Conservation (phyloP, 345 rosid species). For the Gossypium raimondii region DNA sequence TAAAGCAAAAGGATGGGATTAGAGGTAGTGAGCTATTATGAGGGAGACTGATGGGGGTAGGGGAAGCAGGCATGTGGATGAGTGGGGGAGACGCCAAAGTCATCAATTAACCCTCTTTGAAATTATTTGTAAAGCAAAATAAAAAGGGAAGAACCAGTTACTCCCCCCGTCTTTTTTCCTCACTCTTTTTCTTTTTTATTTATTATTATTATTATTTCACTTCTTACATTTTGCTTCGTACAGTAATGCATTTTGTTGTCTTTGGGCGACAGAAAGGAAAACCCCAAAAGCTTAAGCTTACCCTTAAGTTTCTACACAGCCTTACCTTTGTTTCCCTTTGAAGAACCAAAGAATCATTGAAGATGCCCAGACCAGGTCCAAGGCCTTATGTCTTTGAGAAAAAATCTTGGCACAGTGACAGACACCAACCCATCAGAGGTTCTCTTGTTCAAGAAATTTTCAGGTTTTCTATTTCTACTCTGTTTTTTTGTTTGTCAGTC, state of each 20-base stretch:
- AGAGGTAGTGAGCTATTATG: neutral
- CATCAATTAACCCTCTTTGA: conserved; percentile 22
- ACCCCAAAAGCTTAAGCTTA: conserved; percentile 19
- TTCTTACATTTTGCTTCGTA: neutral
- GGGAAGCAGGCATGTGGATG: conserved; percentile 68
- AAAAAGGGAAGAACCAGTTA: neutral
- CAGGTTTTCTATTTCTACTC: conserved; percentile 31
- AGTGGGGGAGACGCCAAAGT: conserved; percentile 59
- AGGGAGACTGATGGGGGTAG: conserved; percentile 26
- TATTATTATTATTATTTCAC: neutral
- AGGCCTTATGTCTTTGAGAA: conserved; percentile 70
- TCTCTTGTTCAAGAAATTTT: conserved; percentile 65
- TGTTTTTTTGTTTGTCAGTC: neutral
- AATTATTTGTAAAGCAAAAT: conserved; percentile 30
- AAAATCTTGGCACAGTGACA: conserved; percentile 73
- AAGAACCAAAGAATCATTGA: conserved; percentile 14
- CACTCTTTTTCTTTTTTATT: neutral
- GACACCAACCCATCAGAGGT: conserved; percentile 70
- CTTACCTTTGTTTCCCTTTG: conserved; percentile 13
- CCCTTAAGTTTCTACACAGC: neutral
- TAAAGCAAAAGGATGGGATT: too few species aligned
- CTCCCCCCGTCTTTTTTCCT: neutral
- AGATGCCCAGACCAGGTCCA: conserved; percentile 72
- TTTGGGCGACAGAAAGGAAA: conserved; percentile 5
- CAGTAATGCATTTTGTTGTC: conserved; percentile 3